Evolutionary conservation across 1,284 basidiomycete species (phyloP), one percentile per base, ranked within the genome.

Genomic region (Pascua guehoae): DNA sequence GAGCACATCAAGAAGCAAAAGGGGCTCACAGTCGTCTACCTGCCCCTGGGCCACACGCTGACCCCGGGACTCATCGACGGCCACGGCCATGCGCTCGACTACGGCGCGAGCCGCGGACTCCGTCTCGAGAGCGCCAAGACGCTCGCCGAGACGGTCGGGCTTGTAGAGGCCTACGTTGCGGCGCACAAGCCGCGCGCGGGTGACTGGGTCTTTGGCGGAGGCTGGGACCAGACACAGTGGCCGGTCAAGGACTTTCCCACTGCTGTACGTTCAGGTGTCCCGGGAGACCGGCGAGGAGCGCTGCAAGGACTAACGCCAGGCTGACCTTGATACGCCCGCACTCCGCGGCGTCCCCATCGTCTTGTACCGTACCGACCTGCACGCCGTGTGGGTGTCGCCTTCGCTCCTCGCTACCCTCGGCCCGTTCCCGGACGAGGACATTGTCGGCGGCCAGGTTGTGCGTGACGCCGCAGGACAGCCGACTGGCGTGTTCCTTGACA

Each of bases 211-310:
- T 79, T 86, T 65, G 93, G 91, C 4, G 84, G 88, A 79, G 93
- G 92, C 7, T 97, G 93, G 92, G 90, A 97, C 70, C 92, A 97
- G 74, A 95, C 88, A 5, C 63, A 73, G 4, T 83, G 76, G 72
- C 59, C 81, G 1, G 83, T 80, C 16, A 77, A 82, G 32, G 73
- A 81, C 36, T 94, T 92, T 67, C 92, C 93, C 1, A 87, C 83
- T 24, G 87, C 89, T 5, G 91, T 91, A 64, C 51, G 84, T 73
- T 16, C 5, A 58, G 14, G 12, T 54, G 7, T 32, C 24, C 24
- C 7, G 24, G 7, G 24, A 32, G 24, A 7, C n/a, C n/a, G 41
- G 15, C 18, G 18, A 32, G 40, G 17, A 18, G 24, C 3, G 16
- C 16, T 8, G 18, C 8, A 17, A 9, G 42, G 47, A 24, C 51